Conservation (phyloP, 768 basidiomycete species). For the Cytidiella melzeri region DNA sequence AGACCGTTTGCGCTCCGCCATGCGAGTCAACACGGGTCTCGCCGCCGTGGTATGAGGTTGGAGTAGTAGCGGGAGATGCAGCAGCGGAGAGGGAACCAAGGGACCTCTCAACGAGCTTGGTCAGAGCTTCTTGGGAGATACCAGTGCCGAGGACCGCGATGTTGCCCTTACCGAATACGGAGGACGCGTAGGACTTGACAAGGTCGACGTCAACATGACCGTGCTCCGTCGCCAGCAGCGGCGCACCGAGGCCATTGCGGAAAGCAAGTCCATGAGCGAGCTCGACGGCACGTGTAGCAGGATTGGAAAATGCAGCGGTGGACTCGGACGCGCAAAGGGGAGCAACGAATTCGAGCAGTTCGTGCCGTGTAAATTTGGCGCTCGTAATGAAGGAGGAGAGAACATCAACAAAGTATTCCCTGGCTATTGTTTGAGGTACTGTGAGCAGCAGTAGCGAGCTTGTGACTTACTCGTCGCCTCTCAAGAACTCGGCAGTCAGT, state of each 20-base stretch:
- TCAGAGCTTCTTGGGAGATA: conserved; percentile 65
- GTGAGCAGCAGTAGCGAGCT: not conserved
- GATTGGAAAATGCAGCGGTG: conserved; percentile 49
- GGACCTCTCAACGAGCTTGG: conserved; percentile 64
- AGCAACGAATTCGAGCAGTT: conserved; percentile 68
- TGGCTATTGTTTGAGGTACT: conserved; percentile 34
- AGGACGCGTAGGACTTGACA: conserved; percentile 66
- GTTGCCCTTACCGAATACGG: conserved; percentile 73
- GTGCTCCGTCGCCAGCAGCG: conserved; percentile 79
- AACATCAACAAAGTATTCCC: conserved; percentile 85
- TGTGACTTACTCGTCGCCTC: conserved; percentile 86
- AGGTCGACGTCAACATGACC: conserved; percentile 56
- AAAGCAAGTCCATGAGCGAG: conserved; percentile 87
- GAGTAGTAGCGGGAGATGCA: conserved; percentile 27
- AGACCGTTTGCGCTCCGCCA: conserved; percentile 64
- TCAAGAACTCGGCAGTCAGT: conserved; percentile 90
- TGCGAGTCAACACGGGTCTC: conserved; percentile 66
- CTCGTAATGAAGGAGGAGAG: conserved; percentile 81
- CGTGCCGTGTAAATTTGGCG: conserved; percentile 74
- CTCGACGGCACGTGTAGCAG: conserved; percentile 72
- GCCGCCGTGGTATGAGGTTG: conserved; percentile 74
- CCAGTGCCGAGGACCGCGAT: conserved; percentile 85
- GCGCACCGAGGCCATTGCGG: conserved; percentile 88
- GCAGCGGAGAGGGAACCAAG: conserved; percentile 42
- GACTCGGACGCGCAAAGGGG: conserved; percentile 70